Conservation (phyloP, 306 rosid genomes). For the Glycine latifolia region DNA sequence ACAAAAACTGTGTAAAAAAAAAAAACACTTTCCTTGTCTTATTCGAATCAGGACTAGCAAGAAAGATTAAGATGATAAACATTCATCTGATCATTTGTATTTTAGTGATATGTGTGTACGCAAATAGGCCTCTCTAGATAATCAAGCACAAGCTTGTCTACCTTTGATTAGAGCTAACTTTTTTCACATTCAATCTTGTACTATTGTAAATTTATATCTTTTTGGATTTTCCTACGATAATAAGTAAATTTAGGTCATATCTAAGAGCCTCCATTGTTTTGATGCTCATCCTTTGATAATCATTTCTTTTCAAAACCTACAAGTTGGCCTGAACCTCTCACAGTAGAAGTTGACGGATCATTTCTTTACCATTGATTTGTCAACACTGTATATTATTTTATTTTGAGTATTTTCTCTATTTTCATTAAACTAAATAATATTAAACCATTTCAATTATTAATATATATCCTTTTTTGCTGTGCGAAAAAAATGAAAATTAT, state of each 20-base stretch:
- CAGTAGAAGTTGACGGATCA: neutral
- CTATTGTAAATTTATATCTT: neutral
- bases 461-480: no score
- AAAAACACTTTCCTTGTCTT: neutral
- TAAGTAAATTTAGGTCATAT: neutral
- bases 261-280: neutral
- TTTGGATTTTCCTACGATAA: neutral
- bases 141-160: neutral
- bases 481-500: neutral
- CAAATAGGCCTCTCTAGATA: slow-evolving; percentile 1
- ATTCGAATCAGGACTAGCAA: no score
- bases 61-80: neutral
- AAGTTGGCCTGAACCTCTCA: neutral
- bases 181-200: neutral
- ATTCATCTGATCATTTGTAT: neutral
- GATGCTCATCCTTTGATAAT: neutral
- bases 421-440: neutral
- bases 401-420: neutral
- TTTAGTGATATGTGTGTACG: neutral
- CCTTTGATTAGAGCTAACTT: neutral
- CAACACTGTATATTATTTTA: neutral
- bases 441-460: neutral
- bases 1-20: neutral
- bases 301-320: neutral
- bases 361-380: slow-evolving; percentile 1